These are phyloP conservation scores for Murraya paniculata DNA, from an alignment of 345 rosid species.

Conservation along the genomic window DNA sequence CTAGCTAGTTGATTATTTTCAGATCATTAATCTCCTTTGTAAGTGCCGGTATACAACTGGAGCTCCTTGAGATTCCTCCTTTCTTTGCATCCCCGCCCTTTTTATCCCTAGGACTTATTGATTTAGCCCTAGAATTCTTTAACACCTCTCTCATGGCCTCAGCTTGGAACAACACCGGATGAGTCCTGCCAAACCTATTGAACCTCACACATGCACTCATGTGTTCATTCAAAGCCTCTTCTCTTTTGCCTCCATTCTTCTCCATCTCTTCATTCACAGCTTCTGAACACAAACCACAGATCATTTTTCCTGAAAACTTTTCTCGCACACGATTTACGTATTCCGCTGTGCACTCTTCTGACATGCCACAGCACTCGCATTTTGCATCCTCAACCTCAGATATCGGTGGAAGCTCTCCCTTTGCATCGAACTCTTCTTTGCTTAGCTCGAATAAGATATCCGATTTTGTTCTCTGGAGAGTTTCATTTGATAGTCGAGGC, in stretches of 20 bases:
- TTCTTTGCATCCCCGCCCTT: constrained; percentile 27
- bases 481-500: constrained; percentile 35
- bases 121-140: constrained; percentile 47
- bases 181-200: constrained; percentile 64
- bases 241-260: constrained; percentile 53
- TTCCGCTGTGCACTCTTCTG: constrained; percentile 80
- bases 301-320: constrained; percentile 58
- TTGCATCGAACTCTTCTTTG: constrained; percentile 36
- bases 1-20: constrained; percentile 16
- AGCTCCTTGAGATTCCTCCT: constrained; percentile 57
- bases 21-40: constrained; percentile 40
- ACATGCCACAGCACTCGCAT: constrained; percentile 94
- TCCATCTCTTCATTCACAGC: constrained; percentile 72
- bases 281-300: constrained; percentile 76
- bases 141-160: constrained; percentile 78
- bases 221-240: constrained; percentile 62
- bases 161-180: constrained; percentile 74
- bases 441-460: constrained; percentile 58
- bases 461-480: constrained; percentile 59
- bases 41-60: constrained; percentile 74
- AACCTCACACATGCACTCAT: constrained; percentile 69
- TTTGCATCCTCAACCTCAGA: constrained; percentile 72
- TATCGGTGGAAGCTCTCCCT: constrained; percentile 33
- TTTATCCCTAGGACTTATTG: constrained; percentile 37
- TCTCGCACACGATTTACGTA: constrained; percentile 50